Percentiles rank a stretch among this genome's conserved stretches.
Conservation (phyloP, 768 basidiomycete species). For the Leccinum disarticulatum region DNA sequence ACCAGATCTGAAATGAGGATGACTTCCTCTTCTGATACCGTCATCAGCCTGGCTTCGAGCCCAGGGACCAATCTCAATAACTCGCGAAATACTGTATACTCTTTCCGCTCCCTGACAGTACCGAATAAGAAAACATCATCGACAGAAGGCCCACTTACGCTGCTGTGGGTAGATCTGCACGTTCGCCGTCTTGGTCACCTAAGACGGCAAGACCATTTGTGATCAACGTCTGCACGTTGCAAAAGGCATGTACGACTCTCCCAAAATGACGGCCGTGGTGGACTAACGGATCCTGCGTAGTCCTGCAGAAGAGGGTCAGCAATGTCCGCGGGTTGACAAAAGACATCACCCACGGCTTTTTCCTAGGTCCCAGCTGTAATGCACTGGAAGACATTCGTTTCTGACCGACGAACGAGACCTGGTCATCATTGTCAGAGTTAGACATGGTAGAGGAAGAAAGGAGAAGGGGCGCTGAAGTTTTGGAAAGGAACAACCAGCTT, state of each 20-base stretch:
- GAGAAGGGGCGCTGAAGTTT: too few species aligned
- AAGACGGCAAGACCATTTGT: not conserved
- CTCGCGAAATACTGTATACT: not conserved
- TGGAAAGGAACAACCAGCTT: too few species aligned
- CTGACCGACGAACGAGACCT: not conserved
- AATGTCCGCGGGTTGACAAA: not conserved
- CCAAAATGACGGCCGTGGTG: not conserved
- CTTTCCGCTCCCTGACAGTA: not conserved
- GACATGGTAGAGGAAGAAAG: too few species aligned
- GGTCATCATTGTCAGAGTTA: not conserved
- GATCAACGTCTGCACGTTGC: not conserved
- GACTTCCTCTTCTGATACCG: not conserved
- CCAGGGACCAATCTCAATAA: not conserved
- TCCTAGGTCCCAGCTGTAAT: not conserved
- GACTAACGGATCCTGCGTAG: not conserved
- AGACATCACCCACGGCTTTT: not conserved
- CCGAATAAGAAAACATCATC: not conserved
- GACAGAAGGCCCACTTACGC: not conserved
- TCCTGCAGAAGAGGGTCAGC: not conserved
- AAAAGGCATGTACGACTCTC: not conserved
- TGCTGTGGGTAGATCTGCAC: not conserved
- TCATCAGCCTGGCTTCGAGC: not conserved
- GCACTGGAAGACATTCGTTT: not conserved
- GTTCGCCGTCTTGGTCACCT: not conserved
- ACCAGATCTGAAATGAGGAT: not conserved